Conservation (phyloP, 352 stramenopile species). For the Pythium rhizo-oryzae region DNA sequence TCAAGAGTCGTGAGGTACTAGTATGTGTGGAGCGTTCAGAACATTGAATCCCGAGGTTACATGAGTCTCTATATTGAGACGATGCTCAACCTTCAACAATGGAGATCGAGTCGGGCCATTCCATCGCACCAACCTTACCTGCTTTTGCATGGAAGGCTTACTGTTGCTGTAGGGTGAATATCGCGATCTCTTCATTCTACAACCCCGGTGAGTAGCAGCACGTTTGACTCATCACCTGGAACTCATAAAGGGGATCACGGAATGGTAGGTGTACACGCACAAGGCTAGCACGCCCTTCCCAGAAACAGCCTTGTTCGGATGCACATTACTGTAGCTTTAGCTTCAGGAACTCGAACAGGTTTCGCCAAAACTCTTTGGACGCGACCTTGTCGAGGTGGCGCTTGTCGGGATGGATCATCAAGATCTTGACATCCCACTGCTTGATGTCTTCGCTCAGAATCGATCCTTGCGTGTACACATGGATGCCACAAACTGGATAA, state of each 20-base stretch:
- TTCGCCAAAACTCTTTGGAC: conserved; percentile 90
- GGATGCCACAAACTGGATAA: conserved; percentile 67
- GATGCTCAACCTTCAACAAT: not conserved
- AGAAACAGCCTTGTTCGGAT: not conserved
- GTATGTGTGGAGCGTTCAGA: not conserved
- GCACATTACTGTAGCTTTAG: conserved; percentile 70
- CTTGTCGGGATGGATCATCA: conserved; percentile 93
- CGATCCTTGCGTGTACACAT: conserved; percentile 86
- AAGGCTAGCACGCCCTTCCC: not conserved
- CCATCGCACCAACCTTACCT: too few species aligned
- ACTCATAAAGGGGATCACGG: not conserved
- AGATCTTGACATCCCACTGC: conserved; percentile 90
- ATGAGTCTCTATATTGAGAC: not conserved
- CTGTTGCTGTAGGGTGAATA: too few species aligned
- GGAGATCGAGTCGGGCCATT: too few species aligned
- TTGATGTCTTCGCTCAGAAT: conserved; percentile 84
- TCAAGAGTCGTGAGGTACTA: not conserved
- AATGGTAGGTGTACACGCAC: not conserved
- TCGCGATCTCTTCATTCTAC: not conserved
- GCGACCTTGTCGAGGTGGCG: conserved; percentile 91
- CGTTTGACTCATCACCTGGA: not conserved
- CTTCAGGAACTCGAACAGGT: conserved; percentile 89
- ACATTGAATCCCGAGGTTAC: not conserved
- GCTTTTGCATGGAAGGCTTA: too few species aligned
- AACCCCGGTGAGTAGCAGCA: not conserved